Conservation (phyloP, 1,284 basidiomycete genomes). For the Athelia sp. region DNA sequence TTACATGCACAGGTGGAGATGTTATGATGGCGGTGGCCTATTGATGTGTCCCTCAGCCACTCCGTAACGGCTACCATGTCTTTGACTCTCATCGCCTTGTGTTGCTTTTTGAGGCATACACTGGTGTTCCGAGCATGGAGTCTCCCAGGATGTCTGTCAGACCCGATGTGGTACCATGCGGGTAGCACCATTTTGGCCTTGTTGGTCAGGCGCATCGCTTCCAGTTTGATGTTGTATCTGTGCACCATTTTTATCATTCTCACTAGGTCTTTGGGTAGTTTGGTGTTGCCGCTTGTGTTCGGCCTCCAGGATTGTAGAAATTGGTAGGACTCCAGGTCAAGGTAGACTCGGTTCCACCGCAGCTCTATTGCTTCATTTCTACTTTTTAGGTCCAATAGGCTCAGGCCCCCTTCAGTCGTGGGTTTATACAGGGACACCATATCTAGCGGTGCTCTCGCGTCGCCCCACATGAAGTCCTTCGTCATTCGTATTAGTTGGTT, state of each 20-base stretch:
- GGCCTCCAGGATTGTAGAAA: not conserved
- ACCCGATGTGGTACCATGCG: constrained; percentile 8
- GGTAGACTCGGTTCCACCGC: constrained; percentile 3
- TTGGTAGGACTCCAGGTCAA: not conserved
- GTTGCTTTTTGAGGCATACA: constrained; percentile 8
- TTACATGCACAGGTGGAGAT: not conserved
- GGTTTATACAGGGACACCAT: not conserved
- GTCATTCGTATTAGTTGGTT: constrained; percentile 5
- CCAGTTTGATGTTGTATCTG: constrained; percentile 2
- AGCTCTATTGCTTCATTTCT: constrained; percentile 8
- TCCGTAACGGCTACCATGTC: not conserved
- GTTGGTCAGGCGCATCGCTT: constrained; percentile 4
- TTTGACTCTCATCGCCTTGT: constrained; percentile 3
- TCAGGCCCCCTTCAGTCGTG: constrained; percentile 1
- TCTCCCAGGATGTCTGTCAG: not conserved
- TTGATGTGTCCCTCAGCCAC: not conserved
- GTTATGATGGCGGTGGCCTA: not conserved
- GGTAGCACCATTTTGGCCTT: constrained; percentile 12
- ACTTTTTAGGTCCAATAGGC: constrained; percentile 1
- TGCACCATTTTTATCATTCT: not conserved
- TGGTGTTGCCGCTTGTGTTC: not conserved
- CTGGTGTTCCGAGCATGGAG: not conserved
- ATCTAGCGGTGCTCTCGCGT: not conserved
- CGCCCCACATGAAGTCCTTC: constrained; percentile 10
- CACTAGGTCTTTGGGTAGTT: constrained; percentile 7